Evolutionary conservation across 164 flowering plant species (phyloP).

Genomic region (Hamamelis virginiana): DNA sequence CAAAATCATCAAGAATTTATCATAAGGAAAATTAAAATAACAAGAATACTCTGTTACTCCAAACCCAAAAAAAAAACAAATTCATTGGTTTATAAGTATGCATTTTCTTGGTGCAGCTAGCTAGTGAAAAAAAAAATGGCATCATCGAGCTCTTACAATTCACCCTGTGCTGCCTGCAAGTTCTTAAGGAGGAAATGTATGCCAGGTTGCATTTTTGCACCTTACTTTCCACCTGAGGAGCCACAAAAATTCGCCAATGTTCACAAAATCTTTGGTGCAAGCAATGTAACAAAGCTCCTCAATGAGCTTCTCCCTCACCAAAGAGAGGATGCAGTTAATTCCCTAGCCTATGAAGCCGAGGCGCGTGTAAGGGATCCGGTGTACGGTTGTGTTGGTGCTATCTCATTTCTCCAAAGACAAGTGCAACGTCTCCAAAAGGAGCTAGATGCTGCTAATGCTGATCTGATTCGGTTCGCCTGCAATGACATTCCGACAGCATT

Average conservation of each 20-base stretch:
- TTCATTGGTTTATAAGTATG: background rate
- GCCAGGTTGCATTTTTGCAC: constrained; percentile 73
- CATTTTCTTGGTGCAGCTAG: constrained; percentile 7
- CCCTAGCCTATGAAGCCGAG: constrained; percentile 76
- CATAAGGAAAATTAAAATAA: no score
- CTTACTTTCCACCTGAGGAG: constrained; percentile 78
- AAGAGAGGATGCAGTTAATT: constrained; percentile 73
- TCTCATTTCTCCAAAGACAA: constrained; percentile 66
- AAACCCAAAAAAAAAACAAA: background rate
- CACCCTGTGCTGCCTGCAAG: constrained; percentile 91
- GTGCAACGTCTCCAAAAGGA: constrained; percentile 68
- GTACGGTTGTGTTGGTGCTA: constrained; percentile 76
- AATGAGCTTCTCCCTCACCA: constrained; percentile 73
- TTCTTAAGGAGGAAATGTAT: constrained; percentile 71
- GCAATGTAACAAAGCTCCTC: constrained; percentile 75
- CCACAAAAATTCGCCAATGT: constrained; percentile 72
- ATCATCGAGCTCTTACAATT: constrained; percentile 59
- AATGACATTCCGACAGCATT: constrained; percentile 34
- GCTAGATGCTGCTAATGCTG: constrained; percentile 63
- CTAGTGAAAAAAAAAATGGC: constrained; percentile 34
- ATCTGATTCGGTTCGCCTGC: constrained; percentile 57
- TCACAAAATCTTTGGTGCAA: constrained; percentile 78
- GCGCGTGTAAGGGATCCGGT: constrained; percentile 73
- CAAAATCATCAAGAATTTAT: no score
- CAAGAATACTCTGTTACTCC: no score